Conservation (phyloP, 1,139 yeast genomes). For the Scheffersomyces titani region DNA sequence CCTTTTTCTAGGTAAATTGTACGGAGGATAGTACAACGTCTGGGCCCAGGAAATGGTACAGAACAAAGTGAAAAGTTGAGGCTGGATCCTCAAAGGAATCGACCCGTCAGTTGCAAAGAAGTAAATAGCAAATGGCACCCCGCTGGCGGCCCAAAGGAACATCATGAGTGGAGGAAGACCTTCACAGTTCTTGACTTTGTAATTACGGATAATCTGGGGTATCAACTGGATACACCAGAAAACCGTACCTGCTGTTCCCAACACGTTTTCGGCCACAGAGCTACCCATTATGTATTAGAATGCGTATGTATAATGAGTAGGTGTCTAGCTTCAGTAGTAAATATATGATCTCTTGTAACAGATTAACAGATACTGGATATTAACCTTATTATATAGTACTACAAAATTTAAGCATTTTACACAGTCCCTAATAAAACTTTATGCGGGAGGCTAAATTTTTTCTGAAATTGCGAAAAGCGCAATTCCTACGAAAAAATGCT, state of each 20-base stretch:
- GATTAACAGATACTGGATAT: background rate
- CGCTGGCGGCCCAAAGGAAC: conserved; percentile 81
- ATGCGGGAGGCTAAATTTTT: background rate
- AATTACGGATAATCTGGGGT: conserved; percentile 81
- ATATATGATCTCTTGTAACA: background rate
- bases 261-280: conserved; percentile 63
- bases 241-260: conserved; percentile 88
- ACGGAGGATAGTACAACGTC: conserved; percentile 80
- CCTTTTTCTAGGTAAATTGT: conserved; percentile 35
- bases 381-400: background rate
- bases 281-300: conserved; percentile 7
- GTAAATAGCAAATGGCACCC: conserved; percentile 81
- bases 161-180: conserved; percentile 87
- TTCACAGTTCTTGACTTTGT: conserved; percentile 71
- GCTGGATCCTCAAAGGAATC: conserved; percentile 80
- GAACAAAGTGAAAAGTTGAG: conserved; percentile 77
- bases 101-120: conserved; percentile 72
- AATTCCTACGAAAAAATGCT: background rate
- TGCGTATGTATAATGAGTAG: background rate
- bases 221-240: conserved; percentile 89
- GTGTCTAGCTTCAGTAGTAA: background rate
- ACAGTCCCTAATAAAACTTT: background rate
- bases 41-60: conserved; percentile 73
- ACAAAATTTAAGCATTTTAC: background rate
- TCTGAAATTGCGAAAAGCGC: background rate